Evolutionary conservation across 2,329 filamentous ascomycete genomes (phyloP).

Genomic region (Cercospora sp.): DNA sequence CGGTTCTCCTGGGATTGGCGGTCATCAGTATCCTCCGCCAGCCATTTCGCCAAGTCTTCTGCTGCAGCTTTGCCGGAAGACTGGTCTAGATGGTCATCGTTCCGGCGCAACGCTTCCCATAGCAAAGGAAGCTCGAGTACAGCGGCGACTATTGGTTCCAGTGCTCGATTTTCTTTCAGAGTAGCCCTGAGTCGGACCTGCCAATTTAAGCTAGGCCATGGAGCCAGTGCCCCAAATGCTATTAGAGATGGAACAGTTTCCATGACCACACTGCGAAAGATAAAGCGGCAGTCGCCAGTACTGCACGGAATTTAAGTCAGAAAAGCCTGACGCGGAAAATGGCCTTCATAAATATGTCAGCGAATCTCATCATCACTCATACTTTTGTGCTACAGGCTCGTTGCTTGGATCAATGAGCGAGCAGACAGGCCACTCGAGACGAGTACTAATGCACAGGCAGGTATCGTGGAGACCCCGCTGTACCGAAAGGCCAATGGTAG

Average conservation of each 20-base stretch:
- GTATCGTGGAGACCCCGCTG: background rate
- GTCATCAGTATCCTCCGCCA: background rate
- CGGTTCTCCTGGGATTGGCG: background rate
- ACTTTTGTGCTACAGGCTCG: background rate
- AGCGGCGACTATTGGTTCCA: slow-evolving; percentile 2
- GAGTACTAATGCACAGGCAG: background rate
- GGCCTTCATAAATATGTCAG: background rate
- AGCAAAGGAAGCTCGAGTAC: slow-evolving; percentile 3
- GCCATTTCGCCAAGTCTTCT: background rate
- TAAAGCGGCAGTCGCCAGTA: background rate
- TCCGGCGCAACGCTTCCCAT: background rate
- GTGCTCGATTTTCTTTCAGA: background rate
- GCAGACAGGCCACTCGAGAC: background rate
- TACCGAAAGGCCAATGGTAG: slow-evolving; percentile 7
- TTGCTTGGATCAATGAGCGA: background rate
- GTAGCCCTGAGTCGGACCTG: background rate
- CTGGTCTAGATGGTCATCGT: background rate
- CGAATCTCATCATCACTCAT: background rate
- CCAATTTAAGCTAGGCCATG: background rate
- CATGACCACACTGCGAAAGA: background rate
- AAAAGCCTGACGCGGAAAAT: background rate
- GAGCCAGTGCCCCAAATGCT: background rate
- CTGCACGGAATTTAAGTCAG: background rate
- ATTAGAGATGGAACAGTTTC: slow-evolving; percentile 1
- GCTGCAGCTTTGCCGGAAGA: background rate